Percentiles rank a stretch among this genome's conserved stretches.
Conservation (phyloP, 305 asterid species). For the Ajuga reptans region DNA sequence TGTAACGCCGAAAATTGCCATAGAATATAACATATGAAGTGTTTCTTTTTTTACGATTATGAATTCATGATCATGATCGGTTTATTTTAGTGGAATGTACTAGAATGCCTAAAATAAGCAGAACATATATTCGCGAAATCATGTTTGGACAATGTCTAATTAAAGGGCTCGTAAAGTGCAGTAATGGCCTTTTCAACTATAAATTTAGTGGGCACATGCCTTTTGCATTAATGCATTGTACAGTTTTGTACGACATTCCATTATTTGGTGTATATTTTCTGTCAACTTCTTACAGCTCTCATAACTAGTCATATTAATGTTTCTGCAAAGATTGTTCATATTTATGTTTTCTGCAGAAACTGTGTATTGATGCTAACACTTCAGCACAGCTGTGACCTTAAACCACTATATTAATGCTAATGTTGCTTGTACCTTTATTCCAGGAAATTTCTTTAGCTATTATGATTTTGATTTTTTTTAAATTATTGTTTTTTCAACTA, state of each 20-base stretch:
- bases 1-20: no score
- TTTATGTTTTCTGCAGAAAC: no score
- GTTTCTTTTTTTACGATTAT: no score
- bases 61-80: no score
- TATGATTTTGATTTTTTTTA: no score
- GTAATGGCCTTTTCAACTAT: not conserved
- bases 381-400: not conserved
- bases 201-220: constrained; percentile 18
- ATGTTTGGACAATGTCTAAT: not conserved
- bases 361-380: not conserved
- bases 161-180: not conserved
- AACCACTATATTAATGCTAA: not conserved
- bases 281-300: constrained; percentile 3
- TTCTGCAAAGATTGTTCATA: not conserved
- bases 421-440: not conserved
- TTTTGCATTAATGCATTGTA: constrained; percentile 11
- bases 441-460: not conserved
- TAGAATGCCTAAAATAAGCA: no score
- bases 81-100: no score
- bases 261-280: not conserved
- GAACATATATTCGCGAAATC: not conserved
- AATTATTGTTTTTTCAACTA: no score
- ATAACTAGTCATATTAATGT: not conserved
- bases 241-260: not conserved
- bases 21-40: no score